phyloP scores from a whole-genome alignment of 768 basidiomycete species.

The Mycena vitilis region DNA sequence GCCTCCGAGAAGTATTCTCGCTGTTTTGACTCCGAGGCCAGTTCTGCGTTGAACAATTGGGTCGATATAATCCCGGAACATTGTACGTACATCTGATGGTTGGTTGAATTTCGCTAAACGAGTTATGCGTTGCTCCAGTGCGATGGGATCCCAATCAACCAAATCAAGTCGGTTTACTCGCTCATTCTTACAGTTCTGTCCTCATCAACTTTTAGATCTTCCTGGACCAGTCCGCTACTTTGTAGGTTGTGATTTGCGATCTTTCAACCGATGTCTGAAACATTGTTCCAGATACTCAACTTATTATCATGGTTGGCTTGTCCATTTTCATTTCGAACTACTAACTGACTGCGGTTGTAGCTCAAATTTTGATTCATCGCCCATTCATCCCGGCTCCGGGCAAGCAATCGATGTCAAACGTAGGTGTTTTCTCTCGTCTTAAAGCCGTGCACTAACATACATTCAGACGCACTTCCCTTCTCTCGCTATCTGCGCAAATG shows the following conservation, averaged over 20 bases:
- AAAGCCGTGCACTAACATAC: background rate
- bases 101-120: background rate
- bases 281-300: conserved; percentile 1
- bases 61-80: conserved; percentile 14
- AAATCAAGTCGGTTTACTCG: conserved; percentile 9
- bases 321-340: background rate
- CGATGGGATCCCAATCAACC: conserved; percentile 24
- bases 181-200: background rate
- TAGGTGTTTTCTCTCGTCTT: background rate
- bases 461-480: background rate
- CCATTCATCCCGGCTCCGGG: conserved; percentile 24
- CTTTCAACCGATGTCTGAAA: background rate
- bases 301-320: conserved; percentile 26
- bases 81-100: conserved; percentile 3
- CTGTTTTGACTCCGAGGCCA: background rate
- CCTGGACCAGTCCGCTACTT: conserved; percentile 25
- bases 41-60: conserved; percentile 26
- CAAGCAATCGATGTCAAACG: background rate
- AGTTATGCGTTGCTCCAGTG: conserved; percentile 1
- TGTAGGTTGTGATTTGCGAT: background rate
- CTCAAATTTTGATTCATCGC: conserved; percentile 27
- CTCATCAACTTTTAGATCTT: conserved; percentile 6
- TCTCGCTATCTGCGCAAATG: conserved; percentile 6
- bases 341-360: background rate
- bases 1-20: too few relatives aligned